Percentiles rank a stretch among this genome's conserved stretches.
Conservation (phyloP, 169 alveolate genomes). For the Eimeria maxima region DNA sequence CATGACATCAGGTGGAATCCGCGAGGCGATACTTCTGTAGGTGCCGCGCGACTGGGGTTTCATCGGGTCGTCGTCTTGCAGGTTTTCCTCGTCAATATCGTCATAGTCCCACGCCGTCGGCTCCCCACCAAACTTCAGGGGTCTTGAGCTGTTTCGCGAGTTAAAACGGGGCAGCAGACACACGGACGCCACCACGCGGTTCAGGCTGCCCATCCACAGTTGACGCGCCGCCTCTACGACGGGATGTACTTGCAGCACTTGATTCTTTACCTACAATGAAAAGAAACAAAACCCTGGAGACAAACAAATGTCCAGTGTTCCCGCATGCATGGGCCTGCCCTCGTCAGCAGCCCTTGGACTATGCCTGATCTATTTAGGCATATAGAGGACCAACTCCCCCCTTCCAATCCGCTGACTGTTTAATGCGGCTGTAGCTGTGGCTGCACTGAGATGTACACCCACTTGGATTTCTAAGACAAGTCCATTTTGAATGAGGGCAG, state of each 20-base stretch:
- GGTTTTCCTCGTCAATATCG: slow-evolving; percentile 12
- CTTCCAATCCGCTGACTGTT: not conserved
- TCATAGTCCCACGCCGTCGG: slow-evolving; percentile 27
- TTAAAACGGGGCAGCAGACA: slow-evolving; percentile 80
- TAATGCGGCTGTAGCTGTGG: not conserved
- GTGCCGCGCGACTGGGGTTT: slow-evolving; percentile 53
- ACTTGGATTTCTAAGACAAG: slow-evolving; percentile 78
- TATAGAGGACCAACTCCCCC: not conserved
- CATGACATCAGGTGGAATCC: slow-evolving; percentile 39
- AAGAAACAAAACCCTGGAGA: not conserved
- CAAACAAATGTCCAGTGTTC: not conserved
- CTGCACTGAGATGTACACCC: not conserved
- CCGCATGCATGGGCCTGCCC: not conserved
- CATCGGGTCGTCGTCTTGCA: slow-evolving; percentile 45
- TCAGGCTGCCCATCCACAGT: slow-evolving; percentile 83
- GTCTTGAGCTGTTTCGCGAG: slow-evolving; percentile 11
- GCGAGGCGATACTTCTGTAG: slow-evolving; percentile 53
- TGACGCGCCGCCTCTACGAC: slow-evolving; percentile 86
- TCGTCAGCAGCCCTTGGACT: not conserved
- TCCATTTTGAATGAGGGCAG: slow-evolving; percentile 68
- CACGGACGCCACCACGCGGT: slow-evolving; percentile 77
- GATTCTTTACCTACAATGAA: slow-evolving; percentile 67
- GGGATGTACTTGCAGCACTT: slow-evolving; percentile 80
- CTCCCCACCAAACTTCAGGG: slow-evolving; percentile 51
- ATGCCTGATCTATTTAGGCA: not conserved